Evolutionary conservation across 129 eudicot species (phyloP).

Genomic region (Escallonia herrerae): DNA sequence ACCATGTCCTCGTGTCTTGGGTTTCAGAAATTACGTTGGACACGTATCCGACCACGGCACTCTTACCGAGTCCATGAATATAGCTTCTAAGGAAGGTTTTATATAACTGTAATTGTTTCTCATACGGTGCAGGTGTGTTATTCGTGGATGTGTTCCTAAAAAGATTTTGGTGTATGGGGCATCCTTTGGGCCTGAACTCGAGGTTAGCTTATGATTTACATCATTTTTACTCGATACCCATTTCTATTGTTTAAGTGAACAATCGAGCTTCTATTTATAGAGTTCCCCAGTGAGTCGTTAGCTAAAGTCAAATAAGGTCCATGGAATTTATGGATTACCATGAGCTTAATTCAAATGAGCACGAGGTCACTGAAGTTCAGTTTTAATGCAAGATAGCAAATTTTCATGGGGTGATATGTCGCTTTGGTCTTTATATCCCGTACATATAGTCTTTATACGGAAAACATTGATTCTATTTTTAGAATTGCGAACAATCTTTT

Average conservation of each 20-base stretch:
- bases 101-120: not conserved
- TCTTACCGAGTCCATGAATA: too few species aligned
- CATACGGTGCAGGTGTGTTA: conserved; percentile 69
- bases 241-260: conserved; percentile 2
- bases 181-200: conserved; percentile 78
- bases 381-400: too few species aligned
- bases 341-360: not conserved
- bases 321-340: not conserved
- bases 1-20: too few species aligned
- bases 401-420: too few species aligned
- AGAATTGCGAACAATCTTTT: too few species aligned
- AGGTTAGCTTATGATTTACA: conserved; percentile 52
- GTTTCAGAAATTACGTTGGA: too few species aligned
- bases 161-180: conserved; percentile 96
- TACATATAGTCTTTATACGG: too few species aligned
- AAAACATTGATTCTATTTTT: too few species aligned
- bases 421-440: too few species aligned
- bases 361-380: too few species aligned
- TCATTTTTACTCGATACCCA: not conserved
- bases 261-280: not conserved
- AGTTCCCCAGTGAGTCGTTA: not conserved
- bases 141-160: conserved; percentile 98
- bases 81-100: too few species aligned
- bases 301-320: not conserved
- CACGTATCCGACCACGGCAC: too few species aligned